Conservation (phyloP, 2,329 filamentous ascomycete species). For the Botrytis galanthina region DNA sequence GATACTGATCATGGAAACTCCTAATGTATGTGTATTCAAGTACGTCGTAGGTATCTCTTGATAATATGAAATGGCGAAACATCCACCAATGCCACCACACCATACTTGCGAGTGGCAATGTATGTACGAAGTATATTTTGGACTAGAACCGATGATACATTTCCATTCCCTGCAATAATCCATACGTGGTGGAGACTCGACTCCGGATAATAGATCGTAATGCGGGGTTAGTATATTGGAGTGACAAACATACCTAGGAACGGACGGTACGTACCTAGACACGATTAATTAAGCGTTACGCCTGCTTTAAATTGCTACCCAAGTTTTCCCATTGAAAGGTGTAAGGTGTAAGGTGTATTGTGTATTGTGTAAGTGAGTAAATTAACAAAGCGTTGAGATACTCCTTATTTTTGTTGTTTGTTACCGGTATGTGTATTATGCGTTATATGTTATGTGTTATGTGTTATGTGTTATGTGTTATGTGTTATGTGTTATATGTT, state of each 20-base stretch:
- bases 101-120: neutral
- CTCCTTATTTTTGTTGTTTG: neutral
- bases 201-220: neutral
- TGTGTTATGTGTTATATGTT: too few species aligned
- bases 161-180: neutral
- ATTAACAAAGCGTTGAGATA: neutral
- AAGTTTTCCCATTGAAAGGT: neutral
- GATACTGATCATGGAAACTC: neutral
- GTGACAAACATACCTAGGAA: neutral
- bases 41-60: neutral
- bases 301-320: slow-evolving; percentile 1
- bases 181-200: neutral
- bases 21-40: neutral
- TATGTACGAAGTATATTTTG: neutral
- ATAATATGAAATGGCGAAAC: neutral
- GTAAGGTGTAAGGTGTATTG: too few species aligned
- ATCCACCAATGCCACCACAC: neutral
- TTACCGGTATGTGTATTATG: too few species aligned
- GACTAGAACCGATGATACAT: neutral
- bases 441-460: too few species aligned
- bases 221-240: neutral
- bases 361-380: neutral
- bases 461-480: too few species aligned
- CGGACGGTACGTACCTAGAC: neutral
- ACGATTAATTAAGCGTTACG: neutral